Percentiles rank a stretch among this genome's conserved stretches.
Conservation (phyloP, 2,329 filamentous ascomycete genomes). For the Fonsecaea multimorphosa region DNA sequence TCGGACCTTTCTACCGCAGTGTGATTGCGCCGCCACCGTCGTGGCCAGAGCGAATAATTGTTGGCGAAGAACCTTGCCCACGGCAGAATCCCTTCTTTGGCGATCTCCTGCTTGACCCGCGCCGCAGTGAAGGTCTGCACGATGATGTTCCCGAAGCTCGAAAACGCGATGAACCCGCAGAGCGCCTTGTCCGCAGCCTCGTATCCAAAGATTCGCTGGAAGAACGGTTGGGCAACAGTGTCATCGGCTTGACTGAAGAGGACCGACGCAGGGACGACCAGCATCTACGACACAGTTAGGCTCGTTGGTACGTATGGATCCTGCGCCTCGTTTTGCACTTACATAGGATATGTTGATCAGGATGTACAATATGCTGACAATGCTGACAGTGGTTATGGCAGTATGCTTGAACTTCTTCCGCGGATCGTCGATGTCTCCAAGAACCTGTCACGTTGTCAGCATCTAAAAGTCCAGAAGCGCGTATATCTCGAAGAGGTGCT, state of each 20-base stretch:
- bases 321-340: slow-evolving; percentile 36
- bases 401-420: slow-evolving; percentile 46
- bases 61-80: slow-evolving; percentile 56
- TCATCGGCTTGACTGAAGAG: slow-evolving; percentile 26
- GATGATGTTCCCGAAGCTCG: slow-evolving; percentile 62
- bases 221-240: slow-evolving; percentile 42
- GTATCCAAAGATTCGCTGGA: slow-evolving; percentile 42
- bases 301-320: too few relatives aligned
- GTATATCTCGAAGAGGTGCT: background rate
- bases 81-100: slow-evolving; percentile 63
- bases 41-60: slow-evolving; percentile 38
- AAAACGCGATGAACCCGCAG: slow-evolving; percentile 60
- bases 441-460: slow-evolving; percentile 37
- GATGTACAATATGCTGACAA: slow-evolving; percentile 47
- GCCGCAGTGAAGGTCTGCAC: slow-evolving; percentile 63
- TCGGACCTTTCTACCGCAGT: slow-evolving; percentile 42
- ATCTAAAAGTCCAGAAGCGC: background rate
- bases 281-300: slow-evolving; percentile 24
- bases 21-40: slow-evolving; percentile 26
- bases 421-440: slow-evolving; percentile 52
- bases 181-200: slow-evolving; percentile 48
- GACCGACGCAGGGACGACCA: slow-evolving; percentile 24
- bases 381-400: slow-evolving; percentile 45
- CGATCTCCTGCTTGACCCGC: slow-evolving; percentile 66
- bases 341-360: slow-evolving; percentile 55